phyloP scores from a whole-genome alignment of 2,329 filamentous ascomycete species.

The Escovopsis sp. region DNA sequence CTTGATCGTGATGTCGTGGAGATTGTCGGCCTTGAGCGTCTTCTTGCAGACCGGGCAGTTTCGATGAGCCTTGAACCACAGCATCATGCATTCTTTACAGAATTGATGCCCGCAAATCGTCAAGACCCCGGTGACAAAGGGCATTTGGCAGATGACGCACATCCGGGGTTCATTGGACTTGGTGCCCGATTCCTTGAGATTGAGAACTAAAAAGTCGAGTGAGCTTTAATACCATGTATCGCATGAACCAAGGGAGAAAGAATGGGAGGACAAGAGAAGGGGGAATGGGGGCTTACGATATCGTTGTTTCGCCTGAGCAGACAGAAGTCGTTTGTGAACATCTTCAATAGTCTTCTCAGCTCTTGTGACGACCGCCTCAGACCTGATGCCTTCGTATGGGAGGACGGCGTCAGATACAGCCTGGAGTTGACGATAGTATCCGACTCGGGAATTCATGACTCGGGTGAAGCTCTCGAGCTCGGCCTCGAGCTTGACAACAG shows the following conservation, averaged over 20 bases:
- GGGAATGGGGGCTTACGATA: constrained; percentile 39
- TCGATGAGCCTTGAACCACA: constrained; percentile 60
- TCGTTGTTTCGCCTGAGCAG: constrained; percentile 55
- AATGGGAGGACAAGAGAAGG: background rate
- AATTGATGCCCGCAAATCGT: constrained; percentile 87
- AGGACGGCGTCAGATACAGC: constrained; percentile 77
- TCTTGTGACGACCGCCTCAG: constrained; percentile 30
- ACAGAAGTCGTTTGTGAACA: constrained; percentile 42
- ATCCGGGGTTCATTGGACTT: constrained; percentile 48
- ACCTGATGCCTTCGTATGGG: constrained; percentile 49
- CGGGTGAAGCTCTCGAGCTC: constrained; percentile 63
- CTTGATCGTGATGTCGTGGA: constrained; percentile 77
- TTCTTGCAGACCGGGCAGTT: constrained; percentile 80
- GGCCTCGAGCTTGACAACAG: constrained; percentile 34
- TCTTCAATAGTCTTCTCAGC: constrained; percentile 20
- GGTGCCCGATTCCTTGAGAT: constrained; percentile 42
- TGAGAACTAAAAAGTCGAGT: constrained; percentile 26
- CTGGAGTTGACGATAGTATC: constrained; percentile 85
- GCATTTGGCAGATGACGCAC: constrained; percentile 73
- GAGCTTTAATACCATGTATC: background rate
- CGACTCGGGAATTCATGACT: constrained; percentile 71
- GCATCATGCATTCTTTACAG: constrained; percentile 70
- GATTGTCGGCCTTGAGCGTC: constrained; percentile 45
- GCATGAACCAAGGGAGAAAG: too few relatives aligned
- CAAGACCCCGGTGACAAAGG: constrained; percentile 63